phyloP scores from a whole-genome alignment of 1,284 basidiomycete genomes.

The Dichomitus squalens region DNA sequence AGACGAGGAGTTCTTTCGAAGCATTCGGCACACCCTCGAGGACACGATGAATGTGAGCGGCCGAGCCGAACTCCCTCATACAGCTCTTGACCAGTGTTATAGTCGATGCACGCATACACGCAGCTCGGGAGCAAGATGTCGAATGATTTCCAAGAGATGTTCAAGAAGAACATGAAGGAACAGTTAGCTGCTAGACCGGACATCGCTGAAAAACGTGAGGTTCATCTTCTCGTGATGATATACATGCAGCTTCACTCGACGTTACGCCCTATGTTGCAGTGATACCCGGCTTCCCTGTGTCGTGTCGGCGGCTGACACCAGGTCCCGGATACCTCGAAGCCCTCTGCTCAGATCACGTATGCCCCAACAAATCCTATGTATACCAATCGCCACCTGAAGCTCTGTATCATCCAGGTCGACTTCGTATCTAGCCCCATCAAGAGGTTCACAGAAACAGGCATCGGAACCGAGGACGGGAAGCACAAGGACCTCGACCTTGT shows the following conservation, averaged over 20 bases:
- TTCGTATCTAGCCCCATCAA: constrained; percentile 43
- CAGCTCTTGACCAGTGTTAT: background rate
- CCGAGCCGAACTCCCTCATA: no score
- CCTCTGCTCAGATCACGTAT: constrained; percentile 58
- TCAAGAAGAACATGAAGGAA: constrained; percentile 50
- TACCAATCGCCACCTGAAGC: background rate
- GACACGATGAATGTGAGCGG: constrained; percentile 51
- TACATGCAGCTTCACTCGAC: no score
- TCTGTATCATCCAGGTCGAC: background rate
- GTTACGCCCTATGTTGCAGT: constrained; percentile 41
- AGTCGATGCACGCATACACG: constrained; percentile 50
- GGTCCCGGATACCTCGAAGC: constrained; percentile 69
- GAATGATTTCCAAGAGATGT: constrained; percentile 38
- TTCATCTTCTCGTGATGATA: background rate
- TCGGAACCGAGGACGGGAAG: constrained; percentile 56
- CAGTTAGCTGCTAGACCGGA: constrained; percentile 57
- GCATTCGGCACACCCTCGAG: constrained; percentile 54
- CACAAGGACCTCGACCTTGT: constrained; percentile 59
- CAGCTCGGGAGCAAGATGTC: constrained; percentile 47
- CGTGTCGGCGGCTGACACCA: constrained; percentile 61
- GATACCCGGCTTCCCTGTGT: constrained; percentile 58
- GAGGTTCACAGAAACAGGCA: constrained; percentile 51
- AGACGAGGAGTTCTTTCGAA: constrained; percentile 50
- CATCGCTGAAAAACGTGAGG: constrained; percentile 57
- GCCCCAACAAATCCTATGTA: constrained; percentile 9